Evolutionary conservation across 2,329 filamentous ascomycete species (phyloP).

Genomic region (Colletotrichum musicola): DNA sequence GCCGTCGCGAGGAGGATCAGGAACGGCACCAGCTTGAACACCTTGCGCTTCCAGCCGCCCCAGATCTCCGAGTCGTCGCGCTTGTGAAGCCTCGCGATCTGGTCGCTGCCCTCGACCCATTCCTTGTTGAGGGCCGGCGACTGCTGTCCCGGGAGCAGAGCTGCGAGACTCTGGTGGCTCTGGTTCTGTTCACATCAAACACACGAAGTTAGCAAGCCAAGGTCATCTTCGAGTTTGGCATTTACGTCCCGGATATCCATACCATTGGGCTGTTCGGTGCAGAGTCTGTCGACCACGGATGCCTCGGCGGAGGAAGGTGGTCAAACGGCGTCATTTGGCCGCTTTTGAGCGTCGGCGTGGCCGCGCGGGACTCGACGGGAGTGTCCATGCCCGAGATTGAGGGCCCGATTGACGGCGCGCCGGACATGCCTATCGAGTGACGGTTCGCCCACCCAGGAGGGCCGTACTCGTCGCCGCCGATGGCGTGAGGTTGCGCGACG

Average conservation of each 20-base stretch:
- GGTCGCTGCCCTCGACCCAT: constrained; percentile 47
- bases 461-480: constrained; percentile 34
- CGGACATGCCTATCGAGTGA: constrained; percentile 35
- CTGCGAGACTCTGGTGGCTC: constrained; percentile 57
- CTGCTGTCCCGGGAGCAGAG: constrained; percentile 51
- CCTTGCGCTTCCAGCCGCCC: constrained; percentile 57
- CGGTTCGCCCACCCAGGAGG: constrained; percentile 38
- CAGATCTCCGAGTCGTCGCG: constrained; percentile 59
- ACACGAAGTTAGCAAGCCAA: constrained; percentile 8
- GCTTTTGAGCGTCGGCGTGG: constrained; percentile 47
- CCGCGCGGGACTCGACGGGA: constrained; percentile 43
- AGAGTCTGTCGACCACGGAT: constrained; percentile 32
- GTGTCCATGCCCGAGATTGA: constrained; percentile 40
- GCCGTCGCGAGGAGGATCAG: constrained; percentile 55
- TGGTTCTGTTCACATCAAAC: constrained; percentile 49
- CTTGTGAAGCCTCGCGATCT: constrained; percentile 56
- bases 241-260: background rate
- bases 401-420: constrained; percentile 32
- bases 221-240: too few relatives aligned
- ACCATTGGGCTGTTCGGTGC: constrained; percentile 46
- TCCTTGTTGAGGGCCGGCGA: constrained; percentile 48
- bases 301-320: constrained; percentile 28
- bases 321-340: constrained; percentile 45
- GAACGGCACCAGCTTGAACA: constrained; percentile 54
- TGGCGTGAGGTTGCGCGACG: constrained; percentile 8